Conservation (phyloP, 306 rosid species). For the Medicago ruthenica region DNA sequence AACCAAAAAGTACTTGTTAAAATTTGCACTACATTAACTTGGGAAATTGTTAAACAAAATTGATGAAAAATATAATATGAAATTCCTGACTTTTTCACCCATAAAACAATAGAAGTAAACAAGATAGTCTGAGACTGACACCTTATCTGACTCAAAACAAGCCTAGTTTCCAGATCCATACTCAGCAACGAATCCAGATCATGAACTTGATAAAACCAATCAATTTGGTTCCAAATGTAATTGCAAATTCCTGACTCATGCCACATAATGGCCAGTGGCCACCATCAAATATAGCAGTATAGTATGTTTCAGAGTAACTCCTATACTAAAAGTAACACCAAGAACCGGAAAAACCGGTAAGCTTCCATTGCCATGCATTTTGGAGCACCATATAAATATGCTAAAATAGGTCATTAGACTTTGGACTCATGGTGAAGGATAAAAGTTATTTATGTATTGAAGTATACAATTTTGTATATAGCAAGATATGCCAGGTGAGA, state of each 20-base stretch:
- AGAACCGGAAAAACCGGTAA: background rate
- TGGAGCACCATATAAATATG: background rate
- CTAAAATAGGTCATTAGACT: background rate
- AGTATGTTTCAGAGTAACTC: background rate
- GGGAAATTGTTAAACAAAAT: background rate
- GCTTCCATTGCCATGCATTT: slow-evolving; percentile 26
- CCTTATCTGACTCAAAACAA: slow-evolving; percentile 10
- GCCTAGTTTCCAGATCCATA: slow-evolving; percentile 15
- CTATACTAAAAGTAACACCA: too few species aligned
- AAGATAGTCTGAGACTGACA: slow-evolving; percentile 18
- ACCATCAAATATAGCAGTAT: background rate
- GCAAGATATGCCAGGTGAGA: slow-evolving; percentile 3
- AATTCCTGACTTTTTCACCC: slow-evolving; percentile 1
- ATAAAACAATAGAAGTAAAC: too few species aligned
- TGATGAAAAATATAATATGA: background rate
- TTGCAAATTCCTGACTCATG: background rate
- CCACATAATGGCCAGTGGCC: background rate
- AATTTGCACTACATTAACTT: slow-evolving; percentile 8
- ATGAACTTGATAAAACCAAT: slow-evolving; percentile 3
- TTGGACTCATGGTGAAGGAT: slow-evolving; percentile 23
- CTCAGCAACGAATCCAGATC: background rate
- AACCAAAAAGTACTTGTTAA: slow-evolving; percentile 38
- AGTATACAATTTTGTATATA: background rate
- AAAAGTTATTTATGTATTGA: slow-evolving; percentile 16
- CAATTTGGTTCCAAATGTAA: background rate